A percentile compares a stretch with the other conserved stretches of the same genome.
phyloP scores from a whole-genome alignment of 2,329 filamentous ascomycete genomes.

The Cladosporium sp. region DNA sequence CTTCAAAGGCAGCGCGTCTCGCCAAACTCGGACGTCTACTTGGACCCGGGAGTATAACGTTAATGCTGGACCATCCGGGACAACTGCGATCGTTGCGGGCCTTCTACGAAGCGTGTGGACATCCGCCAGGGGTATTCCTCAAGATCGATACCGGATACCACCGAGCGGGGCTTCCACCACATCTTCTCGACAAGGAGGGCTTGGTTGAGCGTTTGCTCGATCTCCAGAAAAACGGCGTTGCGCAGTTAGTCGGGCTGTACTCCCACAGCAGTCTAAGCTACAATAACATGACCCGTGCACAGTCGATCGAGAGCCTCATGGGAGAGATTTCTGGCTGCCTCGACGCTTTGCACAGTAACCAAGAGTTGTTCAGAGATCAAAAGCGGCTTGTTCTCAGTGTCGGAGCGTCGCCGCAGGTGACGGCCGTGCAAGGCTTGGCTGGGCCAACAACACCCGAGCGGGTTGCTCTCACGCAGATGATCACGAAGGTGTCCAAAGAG shows the following conservation, averaged over 20 bases:
- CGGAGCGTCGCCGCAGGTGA: slow-evolving; percentile 71
- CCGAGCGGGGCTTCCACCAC: slow-evolving; percentile 61
- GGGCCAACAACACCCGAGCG: slow-evolving; percentile 38
- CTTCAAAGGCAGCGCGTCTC: slow-evolving; percentile 57
- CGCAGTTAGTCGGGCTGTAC: slow-evolving; percentile 61
- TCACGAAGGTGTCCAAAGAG: no score
- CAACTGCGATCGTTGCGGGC: slow-evolving; percentile 53
- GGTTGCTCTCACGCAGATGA: slow-evolving; percentile 31
- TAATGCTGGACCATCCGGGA: slow-evolving; percentile 65
- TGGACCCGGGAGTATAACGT: slow-evolving; percentile 52
- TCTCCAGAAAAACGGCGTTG: slow-evolving; percentile 40
- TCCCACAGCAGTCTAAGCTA: slow-evolving; percentile 72
- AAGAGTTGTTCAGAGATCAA: slow-evolving; percentile 9
- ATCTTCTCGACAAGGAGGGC: slow-evolving; percentile 47
- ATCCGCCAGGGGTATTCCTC: slow-evolving; percentile 54
- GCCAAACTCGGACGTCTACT: slow-evolving; percentile 52
- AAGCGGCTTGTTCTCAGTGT: slow-evolving; percentile 58
- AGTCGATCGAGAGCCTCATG: slow-evolving; percentile 57
- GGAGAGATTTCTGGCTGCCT: slow-evolving; percentile 46
- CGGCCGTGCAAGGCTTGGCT: slow-evolving; percentile 56
- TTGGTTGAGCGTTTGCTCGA: no score
- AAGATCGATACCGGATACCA: slow-evolving; percentile 72
- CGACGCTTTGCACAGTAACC: slow-evolving; percentile 23
- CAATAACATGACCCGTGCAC: slow-evolving; percentile 53
- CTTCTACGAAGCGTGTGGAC: slow-evolving; percentile 41